phyloP scores from a whole-genome alignment of 768 basidiomycete genomes.

The Lanmaoa rubissima region DNA sequence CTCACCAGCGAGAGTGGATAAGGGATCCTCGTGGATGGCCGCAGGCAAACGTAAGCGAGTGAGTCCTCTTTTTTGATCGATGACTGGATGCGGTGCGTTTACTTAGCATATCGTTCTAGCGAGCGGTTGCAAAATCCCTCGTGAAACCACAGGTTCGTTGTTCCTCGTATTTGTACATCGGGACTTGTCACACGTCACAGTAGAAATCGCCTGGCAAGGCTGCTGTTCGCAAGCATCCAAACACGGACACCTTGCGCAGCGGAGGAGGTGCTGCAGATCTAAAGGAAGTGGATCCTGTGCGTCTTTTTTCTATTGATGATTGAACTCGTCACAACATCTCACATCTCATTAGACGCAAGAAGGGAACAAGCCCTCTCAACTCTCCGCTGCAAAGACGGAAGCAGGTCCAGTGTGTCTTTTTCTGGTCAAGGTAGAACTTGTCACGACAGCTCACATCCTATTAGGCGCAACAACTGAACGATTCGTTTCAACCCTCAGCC shows the following conservation, averaged over 20 bases:
- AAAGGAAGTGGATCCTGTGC: not conserved
- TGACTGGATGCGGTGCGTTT: not conserved
- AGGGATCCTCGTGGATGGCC: not conserved
- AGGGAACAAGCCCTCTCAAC: not conserved
- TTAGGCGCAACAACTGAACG: not conserved
- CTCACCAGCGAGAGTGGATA: not conserved
- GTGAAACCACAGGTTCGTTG: not conserved
- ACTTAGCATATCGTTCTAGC: not conserved
- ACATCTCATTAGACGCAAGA: not conserved
- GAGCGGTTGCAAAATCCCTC: not conserved
- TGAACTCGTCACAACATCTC: no score
- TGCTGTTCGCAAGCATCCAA: not conserved
- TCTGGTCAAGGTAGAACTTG: not conserved
- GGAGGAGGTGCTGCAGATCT: not conserved
- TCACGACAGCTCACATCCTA: not conserved
- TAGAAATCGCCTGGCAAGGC: not conserved
- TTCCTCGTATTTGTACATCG: not conserved
- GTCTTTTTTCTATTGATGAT: no score
- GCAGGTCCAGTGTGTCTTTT: not conserved
- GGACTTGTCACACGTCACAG: not conserved
- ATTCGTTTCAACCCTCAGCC: not conserved
- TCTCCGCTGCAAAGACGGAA: not conserved
- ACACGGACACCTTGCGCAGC: rapidly evolving
- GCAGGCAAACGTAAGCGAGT: not conserved
- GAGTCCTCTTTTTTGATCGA: not conserved